Evolutionary conservation across 2,329 filamentous ascomycete genomes (phyloP).

Genomic region (Stromatinia cepivora): DNA sequence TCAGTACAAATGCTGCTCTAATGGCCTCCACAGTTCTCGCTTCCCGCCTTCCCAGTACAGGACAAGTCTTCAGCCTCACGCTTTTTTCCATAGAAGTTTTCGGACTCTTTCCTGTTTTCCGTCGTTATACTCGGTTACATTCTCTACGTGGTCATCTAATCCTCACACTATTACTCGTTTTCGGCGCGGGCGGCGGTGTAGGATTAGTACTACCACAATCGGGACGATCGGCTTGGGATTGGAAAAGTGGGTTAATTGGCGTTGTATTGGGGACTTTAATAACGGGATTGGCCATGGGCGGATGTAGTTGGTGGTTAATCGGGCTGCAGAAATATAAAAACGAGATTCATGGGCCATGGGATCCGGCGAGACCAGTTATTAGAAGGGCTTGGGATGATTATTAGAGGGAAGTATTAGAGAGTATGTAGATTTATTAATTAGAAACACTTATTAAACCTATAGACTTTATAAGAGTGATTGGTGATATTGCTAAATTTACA

Average conservation of each 20-base stretch:
- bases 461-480: neutral
- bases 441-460: neutral
- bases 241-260: constrained; percentile 53
- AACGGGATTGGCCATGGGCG: constrained; percentile 78
- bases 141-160: constrained; percentile 79
- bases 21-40: constrained; percentile 96
- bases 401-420: neutral
- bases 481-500: neutral
- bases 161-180: constrained; percentile 73
- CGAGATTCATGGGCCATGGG: constrained; percentile 97
- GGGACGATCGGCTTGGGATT: constrained; percentile 51
- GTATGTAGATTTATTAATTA: neutral
- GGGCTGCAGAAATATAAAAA: constrained; percentile 98
- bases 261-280: constrained; percentile 74
- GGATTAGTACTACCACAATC: constrained; percentile 55
- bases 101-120: constrained; percentile 94
- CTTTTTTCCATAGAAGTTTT: constrained; percentile 98
- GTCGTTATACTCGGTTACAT: constrained; percentile 80
- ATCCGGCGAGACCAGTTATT: constrained; percentile 87
- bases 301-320: constrained; percentile 98
- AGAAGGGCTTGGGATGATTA: constrained; percentile 44
- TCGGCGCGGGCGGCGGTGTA: constrained; percentile 77
- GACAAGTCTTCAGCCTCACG: constrained; percentile 91
- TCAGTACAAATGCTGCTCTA: constrained; percentile 92
- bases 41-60: constrained; percentile 82